Conservation (phyloP, 2,329 filamentous ascomycete species). For the Aureobasidium namibiae region DNA sequence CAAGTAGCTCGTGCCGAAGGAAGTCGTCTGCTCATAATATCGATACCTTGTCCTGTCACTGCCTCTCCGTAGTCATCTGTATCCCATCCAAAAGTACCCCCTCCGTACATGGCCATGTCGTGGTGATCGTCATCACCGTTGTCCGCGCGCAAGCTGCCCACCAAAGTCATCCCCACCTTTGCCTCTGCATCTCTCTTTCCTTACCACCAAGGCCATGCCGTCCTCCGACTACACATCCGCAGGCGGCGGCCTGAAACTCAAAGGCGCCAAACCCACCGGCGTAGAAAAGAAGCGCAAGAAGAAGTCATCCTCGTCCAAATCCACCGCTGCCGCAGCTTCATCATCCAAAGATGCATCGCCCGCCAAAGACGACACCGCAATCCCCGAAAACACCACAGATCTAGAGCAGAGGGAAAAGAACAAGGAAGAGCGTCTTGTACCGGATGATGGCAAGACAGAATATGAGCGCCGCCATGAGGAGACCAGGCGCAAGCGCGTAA, state of each 20-base stretch:
- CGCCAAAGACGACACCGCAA: not conserved
- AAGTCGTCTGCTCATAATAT: not conserved
- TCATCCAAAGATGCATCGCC: constrained; percentile 16
- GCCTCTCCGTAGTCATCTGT: not conserved
- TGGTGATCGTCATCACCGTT: not conserved
- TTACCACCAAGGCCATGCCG: constrained; percentile 46
- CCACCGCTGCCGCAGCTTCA: constrained; percentile 18
- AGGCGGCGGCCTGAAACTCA: constrained; percentile 74
- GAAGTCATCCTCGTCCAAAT: constrained; percentile 28
- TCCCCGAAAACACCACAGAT: not conserved
- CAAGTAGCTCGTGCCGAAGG: not conserved
- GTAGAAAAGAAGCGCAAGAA: constrained; percentile 60
- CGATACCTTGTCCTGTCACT: not conserved
- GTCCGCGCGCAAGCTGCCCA: not conserved
- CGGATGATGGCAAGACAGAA: constrained; percentile 61
- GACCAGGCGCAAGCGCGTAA: constrained; percentile 67
- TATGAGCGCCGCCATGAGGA: constrained; percentile 77
- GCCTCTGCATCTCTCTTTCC: not conserved
- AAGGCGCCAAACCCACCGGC: constrained; percentile 59
- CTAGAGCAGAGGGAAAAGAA: constrained; percentile 4
- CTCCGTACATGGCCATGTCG: no score
- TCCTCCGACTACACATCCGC: constrained; percentile 65
- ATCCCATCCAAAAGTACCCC: no score
- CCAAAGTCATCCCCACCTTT: not conserved
- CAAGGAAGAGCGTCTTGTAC: constrained; percentile 10